Conservation (phyloP, 1,284 basidiomycete genomes). For the Cryptococcus depauperatus region DNA sequence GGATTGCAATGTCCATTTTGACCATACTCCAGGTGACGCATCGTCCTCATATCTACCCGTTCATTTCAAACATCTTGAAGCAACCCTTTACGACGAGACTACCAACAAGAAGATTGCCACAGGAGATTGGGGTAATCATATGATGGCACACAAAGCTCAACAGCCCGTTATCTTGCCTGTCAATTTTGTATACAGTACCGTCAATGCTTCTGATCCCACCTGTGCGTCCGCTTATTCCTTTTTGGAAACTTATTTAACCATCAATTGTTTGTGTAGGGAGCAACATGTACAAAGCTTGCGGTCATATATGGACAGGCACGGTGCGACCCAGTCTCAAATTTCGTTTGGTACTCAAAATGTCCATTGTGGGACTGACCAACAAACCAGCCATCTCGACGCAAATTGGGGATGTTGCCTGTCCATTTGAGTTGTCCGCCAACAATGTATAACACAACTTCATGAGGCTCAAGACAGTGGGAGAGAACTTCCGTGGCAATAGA, state of each 20-base stretch:
- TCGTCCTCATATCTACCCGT: slow-evolving; percentile 63
- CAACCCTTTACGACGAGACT: slow-evolving; percentile 52
- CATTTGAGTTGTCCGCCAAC: slow-evolving; percentile 55
- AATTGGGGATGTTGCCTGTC: slow-evolving; percentile 61
- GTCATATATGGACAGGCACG: slow-evolving; percentile 54
- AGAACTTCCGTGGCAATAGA: no score
- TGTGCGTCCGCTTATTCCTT: slow-evolving; percentile 51
- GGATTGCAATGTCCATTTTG: not conserved
- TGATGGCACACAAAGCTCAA: slow-evolving; percentile 57
- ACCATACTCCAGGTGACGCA: slow-evolving; percentile 52
- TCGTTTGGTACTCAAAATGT: slow-evolving; percentile 58
- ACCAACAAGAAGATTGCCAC: slow-evolving; percentile 57
- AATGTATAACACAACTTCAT: slow-evolving; percentile 12
- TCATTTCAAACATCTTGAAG: slow-evolving; percentile 58
- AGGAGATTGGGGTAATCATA: slow-evolving; percentile 55
- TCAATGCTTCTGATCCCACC: slow-evolving; percentile 70
- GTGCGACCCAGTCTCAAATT: slow-evolving; percentile 61
- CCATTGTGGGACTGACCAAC: slow-evolving; percentile 60
- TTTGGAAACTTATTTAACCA: no score
- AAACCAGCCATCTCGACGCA: slow-evolving; percentile 52
- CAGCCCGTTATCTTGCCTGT: slow-evolving; percentile 60
- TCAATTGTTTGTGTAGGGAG: slow-evolving; percentile 49
- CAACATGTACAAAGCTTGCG: slow-evolving; percentile 71
- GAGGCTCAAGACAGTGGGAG: no score
- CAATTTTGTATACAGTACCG: slow-evolving; percentile 68